Conservation (phyloP, 2,329 filamentous ascomycete species). For the Alternaria triticina region DNA sequence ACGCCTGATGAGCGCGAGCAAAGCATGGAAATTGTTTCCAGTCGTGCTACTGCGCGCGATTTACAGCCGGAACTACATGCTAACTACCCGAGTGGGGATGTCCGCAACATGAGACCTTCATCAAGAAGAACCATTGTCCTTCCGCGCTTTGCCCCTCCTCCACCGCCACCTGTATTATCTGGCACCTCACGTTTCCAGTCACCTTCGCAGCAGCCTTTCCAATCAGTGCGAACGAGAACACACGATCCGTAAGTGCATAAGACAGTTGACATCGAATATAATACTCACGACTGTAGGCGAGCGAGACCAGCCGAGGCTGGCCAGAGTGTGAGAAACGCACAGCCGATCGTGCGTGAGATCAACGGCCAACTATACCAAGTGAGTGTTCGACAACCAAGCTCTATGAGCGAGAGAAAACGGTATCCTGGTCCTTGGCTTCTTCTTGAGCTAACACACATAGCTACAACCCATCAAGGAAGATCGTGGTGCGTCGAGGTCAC, state of each 20-base stretch:
- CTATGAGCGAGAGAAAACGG: conserved; percentile 18
- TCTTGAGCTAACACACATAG: conserved; percentile 33
- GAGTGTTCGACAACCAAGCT: conserved; percentile 30
- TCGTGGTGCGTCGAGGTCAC: conserved; percentile 15
- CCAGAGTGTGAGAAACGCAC: conserved; percentile 14
- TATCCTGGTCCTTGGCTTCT: conserved; percentile 5
- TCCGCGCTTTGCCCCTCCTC: conserved; percentile 19
- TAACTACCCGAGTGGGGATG: conserved; percentile 19
- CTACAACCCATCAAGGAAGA: conserved; percentile 37
- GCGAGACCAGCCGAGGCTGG: conserved; percentile 14
- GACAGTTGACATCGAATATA: not conserved
- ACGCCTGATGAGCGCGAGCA: conserved; percentile 35
- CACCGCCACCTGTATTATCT: conserved; percentile 6
- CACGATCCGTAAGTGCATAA: conserved; percentile 26
- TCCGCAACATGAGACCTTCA: conserved; percentile 21
- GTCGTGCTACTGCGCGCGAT: conserved; percentile 41
- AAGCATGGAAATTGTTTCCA: conserved; percentile 43
- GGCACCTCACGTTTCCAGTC: conserved; percentile 14
- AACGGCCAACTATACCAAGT: conserved; percentile 43
- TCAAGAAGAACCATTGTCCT: conserved; percentile 34
- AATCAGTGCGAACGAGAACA: conserved; percentile 10
- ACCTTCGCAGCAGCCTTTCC: conserved; percentile 9
- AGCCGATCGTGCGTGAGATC: conserved; percentile 31
- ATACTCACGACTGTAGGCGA: conserved; percentile 27
- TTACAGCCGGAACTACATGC: conserved; percentile 32